phyloP scores from a whole-genome alignment of 2,329 filamentous ascomycete species.

The Aureobasidium pullulans region DNA sequence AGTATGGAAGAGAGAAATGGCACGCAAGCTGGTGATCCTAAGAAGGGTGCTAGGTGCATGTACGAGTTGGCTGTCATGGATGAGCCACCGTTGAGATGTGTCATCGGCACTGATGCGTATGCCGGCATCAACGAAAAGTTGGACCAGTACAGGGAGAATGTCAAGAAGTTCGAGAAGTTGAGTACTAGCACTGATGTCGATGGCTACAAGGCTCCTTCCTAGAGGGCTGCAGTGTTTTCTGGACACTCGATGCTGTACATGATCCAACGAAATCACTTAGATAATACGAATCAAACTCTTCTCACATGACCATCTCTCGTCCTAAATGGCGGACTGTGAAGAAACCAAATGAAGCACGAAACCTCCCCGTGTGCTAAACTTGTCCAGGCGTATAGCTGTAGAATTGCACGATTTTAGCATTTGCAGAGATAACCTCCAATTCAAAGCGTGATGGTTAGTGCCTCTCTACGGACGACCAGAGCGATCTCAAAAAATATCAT shows the following conservation, averaged over 20 bases:
- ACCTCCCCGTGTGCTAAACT: too few relatives aligned
- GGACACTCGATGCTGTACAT: neutral
- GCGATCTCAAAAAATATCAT: too few relatives aligned
- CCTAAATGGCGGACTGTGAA: too few relatives aligned
- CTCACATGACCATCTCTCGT: too few relatives aligned
- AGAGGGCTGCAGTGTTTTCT: neutral
- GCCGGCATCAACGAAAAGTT: slow-evolving; percentile 43
- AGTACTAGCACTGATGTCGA: slow-evolving; percentile 44
- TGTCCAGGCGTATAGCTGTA: too few relatives aligned
- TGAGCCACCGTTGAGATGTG: slow-evolving; percentile 45
- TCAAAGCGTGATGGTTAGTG: too few relatives aligned
- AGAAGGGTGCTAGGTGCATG: slow-evolving; percentile 42
- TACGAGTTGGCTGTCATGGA: slow-evolving; percentile 48
- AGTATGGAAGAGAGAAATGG: slow-evolving; percentile 35
- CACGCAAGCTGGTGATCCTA: slow-evolving; percentile 43
- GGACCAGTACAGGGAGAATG: slow-evolving; percentile 41
- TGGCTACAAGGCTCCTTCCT: slow-evolving; percentile 26
- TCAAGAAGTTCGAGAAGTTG: slow-evolving; percentile 44
- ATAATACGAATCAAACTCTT: too few relatives aligned
- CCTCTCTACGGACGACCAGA: too few relatives aligned
- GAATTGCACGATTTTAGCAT: too few relatives aligned
- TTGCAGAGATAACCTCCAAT: too few relatives aligned
- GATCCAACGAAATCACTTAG: neutral
- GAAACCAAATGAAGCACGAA: too few relatives aligned
- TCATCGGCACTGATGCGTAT: slow-evolving; percentile 49